Conservation (phyloP, 31 red algal species). For the Endocladia muricata region DNA sequence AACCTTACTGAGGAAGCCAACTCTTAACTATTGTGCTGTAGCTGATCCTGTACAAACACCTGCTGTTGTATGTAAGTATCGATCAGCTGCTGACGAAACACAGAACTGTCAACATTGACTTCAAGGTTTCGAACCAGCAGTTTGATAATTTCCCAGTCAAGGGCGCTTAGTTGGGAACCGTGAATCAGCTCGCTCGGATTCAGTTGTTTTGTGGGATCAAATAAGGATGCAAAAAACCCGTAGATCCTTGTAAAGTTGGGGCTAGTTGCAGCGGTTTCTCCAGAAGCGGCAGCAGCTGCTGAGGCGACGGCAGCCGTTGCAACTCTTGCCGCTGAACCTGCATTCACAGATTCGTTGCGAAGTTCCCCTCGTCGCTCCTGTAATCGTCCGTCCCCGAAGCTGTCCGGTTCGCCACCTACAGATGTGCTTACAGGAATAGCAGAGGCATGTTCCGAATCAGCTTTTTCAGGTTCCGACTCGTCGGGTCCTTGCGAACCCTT, state of each 20-base stretch:
- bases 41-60: conserved; percentile 36
- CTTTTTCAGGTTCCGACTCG: too few relatives aligned
- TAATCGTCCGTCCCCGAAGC: too few relatives aligned
- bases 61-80: conserved; percentile 68
- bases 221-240: conserved; percentile 71
- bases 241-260: conserved; percentile 81
- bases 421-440: too few relatives aligned
- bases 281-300: background rate
- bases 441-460: too few relatives aligned
- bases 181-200: conserved; percentile 22
- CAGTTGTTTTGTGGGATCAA: conserved; percentile 46
- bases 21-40: too few relatives aligned
- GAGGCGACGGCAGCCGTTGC: conserved; percentile 18
- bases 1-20: too few relatives aligned
- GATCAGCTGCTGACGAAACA: conserved; percentile 56
- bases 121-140: conserved; percentile 81
- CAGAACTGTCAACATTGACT: conserved; percentile 57
- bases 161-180: conserved; percentile 34
- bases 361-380: too few relatives aligned
- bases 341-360: too few relatives aligned
- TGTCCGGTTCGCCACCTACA: too few relatives aligned
- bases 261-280: conserved; percentile 35
- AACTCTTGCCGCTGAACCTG: conserved; percentile 6
- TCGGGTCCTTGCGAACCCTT: too few relatives aligned
- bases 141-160: conserved; percentile 87